Evolutionary conservation across 164 flowering plant species (phyloP).

Genomic region (Vitis amurensis): DNA sequence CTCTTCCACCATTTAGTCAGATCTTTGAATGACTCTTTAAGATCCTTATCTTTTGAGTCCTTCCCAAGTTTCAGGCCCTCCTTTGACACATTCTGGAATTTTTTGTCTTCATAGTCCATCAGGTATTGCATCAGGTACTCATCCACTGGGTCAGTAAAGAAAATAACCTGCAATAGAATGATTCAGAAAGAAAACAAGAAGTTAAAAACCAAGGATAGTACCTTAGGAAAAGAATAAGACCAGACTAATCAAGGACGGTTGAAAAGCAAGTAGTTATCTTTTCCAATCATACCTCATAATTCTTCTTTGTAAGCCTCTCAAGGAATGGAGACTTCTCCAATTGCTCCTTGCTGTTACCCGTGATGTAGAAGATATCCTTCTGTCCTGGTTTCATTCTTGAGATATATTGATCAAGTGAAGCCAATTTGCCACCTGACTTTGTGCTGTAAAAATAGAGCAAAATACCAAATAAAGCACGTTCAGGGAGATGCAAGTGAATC

Average conservation of each 20-base stretch:
- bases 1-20: conserved; percentile 96
- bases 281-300: conserved; percentile 63
- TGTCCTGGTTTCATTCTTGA: conserved; percentile 94
- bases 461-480: background rate
- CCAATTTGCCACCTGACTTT: conserved; percentile 80
- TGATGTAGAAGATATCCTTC: conserved; percentile 93
- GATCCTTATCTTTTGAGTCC: conserved; percentile 79
- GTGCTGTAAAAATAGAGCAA: conserved; percentile 47
- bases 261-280: background rate
- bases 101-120: conserved; percentile 95
- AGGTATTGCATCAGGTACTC: conserved; percentile 95
- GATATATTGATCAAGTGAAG: conserved; percentile 90
- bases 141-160: conserved; percentile 98
- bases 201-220: background rate
- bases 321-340: conserved; percentile 97
- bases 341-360: conserved; percentile 91
- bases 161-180: conserved; percentile 67
- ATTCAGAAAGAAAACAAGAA: background rate
- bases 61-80: conserved; percentile 93
- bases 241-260: background rate
- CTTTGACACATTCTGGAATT: conserved; percentile 95
- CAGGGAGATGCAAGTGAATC: background rate
- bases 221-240: background rate
- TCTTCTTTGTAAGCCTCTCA: conserved; percentile 88
- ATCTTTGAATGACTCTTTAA: conserved; percentile 92